Percentiles rank a stretch among this genome's conserved stretches.
Conservation (phyloP, 257 asterid species). For the Lycium barbarum region DNA sequence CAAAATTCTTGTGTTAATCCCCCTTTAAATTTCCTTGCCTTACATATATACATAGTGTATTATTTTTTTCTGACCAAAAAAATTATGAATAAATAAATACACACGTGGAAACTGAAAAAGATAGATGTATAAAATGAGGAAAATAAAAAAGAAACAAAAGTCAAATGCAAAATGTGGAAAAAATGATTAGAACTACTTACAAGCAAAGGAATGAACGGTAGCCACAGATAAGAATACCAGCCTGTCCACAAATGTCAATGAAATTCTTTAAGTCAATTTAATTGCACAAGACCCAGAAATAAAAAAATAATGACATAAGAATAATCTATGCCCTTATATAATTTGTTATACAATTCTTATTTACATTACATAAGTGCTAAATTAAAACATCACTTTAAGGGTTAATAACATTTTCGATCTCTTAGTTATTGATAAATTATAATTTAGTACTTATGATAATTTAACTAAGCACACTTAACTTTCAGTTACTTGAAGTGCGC, state of each 20-base stretch:
- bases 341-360: background rate
- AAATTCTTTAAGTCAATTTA: conserved; percentile 3
- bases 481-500: background rate
- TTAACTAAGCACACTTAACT: too few species aligned
- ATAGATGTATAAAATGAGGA: background rate
- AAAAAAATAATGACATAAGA: background rate
- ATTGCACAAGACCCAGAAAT: background rate
- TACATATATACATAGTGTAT: too few species aligned
- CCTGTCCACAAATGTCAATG: conserved; percentile 54
- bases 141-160: background rate
- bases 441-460: too few species aligned
- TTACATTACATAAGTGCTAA: background rate
- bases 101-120: background rate
- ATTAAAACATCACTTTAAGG: background rate
- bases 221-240: conserved; percentile 87
- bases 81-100: background rate
- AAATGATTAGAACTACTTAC: conserved; percentile 54
- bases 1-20: too few species aligned
- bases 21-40: too few species aligned
- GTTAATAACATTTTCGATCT: background rate
- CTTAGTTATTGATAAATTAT: too few species aligned
- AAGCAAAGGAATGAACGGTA: conserved; percentile 83
- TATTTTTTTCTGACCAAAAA: too few species aligned
- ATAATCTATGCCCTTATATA: background rate
- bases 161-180: conserved; percentile 20